Conservation (phyloP, 257 asterid genomes). For the Datura wrightii region DNA sequence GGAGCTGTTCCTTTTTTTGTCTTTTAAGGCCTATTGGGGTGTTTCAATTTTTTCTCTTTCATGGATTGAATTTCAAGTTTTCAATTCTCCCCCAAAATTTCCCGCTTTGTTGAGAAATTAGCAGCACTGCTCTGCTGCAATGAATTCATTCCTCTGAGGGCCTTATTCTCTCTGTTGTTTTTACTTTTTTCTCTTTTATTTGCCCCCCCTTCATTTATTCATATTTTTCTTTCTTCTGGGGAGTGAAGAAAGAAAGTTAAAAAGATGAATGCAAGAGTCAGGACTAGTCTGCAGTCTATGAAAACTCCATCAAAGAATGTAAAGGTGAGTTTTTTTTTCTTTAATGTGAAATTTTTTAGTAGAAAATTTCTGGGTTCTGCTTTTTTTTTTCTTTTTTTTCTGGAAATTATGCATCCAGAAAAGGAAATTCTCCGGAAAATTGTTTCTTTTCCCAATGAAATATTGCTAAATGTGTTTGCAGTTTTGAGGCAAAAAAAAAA, state of each 20-base stretch:
- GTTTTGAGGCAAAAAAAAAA: not conserved
- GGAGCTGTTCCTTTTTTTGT: not conserved
- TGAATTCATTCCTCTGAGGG: conserved; percentile 21
- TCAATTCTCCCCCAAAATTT: conserved; percentile 24
- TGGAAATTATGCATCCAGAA: conserved; percentile 29
- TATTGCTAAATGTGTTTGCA: not conserved
- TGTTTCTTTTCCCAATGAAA: not conserved
- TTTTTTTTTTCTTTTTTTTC: not conserved
- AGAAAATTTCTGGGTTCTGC: conserved; percentile 1
- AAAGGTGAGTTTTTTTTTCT: conserved; percentile 50
- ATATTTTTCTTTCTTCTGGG: conserved; percentile 33
- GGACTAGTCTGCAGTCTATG: conserved; percentile 65
- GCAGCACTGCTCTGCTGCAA: not conserved
- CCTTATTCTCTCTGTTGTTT: conserved; percentile 19
- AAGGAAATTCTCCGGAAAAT: conserved; percentile 34
- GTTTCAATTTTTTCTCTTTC: conserved; percentile 37
- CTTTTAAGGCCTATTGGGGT: conserved; percentile 36
- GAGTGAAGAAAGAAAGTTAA: conserved; percentile 36
- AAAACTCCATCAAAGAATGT: conserved; percentile 51
- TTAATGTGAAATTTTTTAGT: not conserved
- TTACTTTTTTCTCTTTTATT: no score
- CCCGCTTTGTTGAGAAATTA: conserved; percentile 25
- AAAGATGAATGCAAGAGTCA: conserved; percentile 62
- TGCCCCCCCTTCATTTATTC: conserved; percentile 44
- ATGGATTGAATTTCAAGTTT: conserved; percentile 36